These are phyloP conservation scores for Trametes polyzona DNA, from an alignment of 1,284 basidiomycete genomes.

Conservation along the genomic window DNA sequence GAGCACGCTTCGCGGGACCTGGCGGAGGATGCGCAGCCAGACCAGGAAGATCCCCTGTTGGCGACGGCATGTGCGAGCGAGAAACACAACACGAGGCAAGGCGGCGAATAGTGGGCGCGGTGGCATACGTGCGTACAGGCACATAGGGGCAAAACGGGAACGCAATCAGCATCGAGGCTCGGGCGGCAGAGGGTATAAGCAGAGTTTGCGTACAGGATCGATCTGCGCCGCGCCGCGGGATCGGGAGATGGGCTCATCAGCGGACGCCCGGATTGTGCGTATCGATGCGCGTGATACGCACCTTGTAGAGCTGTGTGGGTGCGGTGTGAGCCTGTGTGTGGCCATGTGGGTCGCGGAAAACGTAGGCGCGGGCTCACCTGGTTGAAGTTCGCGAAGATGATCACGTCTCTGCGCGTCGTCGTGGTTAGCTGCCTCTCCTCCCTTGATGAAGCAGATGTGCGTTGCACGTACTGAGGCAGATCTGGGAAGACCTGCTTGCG, in stretches of 20 bases:
- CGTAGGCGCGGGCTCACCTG: conserved; percentile 43
- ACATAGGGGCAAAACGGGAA: not conserved
- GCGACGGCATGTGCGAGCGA: not conserved
- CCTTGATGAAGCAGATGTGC: not conserved
- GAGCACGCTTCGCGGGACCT: conserved; percentile 57
- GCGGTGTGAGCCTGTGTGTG: conserved; percentile 23
- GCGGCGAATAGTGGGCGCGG: not conserved
- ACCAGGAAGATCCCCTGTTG: conserved; percentile 50
- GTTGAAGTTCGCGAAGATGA: conserved; percentile 70
- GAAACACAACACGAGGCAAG: not conserved
- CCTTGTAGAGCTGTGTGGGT: conserved; percentile 50
- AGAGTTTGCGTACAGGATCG: conserved; percentile 41
- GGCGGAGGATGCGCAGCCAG: conserved; percentile 58
- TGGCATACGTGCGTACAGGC: not conserved
- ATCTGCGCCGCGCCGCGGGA: conserved; percentile 37
- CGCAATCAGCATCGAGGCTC: not conserved
- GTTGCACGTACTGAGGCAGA: conserved; percentile 47
- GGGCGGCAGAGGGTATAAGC: not conserved
- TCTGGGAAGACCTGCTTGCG: conserved; percentile 51
- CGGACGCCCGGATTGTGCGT: not conserved
- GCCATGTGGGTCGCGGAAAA: not conserved
- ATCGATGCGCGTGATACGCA: conserved; percentile 20
- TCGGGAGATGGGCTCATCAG: not conserved
- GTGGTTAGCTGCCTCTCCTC: not conserved
- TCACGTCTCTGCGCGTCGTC: conserved; percentile 39